Evolutionary conservation across 2,329 filamentous ascomycete species (phyloP).

Genomic region (Colletotrichum acutatum): DNA sequence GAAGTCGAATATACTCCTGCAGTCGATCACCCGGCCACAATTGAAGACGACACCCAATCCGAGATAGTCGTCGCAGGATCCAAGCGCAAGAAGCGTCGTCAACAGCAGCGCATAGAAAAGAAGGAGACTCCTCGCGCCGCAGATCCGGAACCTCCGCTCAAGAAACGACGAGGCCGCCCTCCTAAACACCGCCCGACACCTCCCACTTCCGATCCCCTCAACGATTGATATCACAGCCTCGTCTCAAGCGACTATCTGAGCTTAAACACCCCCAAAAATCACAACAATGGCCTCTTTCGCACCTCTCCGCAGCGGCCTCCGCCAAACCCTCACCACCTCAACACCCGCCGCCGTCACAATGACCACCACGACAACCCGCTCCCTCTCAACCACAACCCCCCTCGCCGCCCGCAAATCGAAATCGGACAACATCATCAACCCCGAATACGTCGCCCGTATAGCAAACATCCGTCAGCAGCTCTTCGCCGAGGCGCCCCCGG

Average conservation of each 20-base stretch:
- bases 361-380: constrained; percentile 34
- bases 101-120: neutral
- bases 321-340: constrained; percentile 37
- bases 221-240: neutral
- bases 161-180: neutral
- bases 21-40: neutral
- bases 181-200: neutral
- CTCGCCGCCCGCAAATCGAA: constrained; percentile 39
- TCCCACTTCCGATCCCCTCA: neutral
- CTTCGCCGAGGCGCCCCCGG: constrained; percentile 66
- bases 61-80: neutral
- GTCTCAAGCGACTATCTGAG: neutral
- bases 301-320: constrained; percentile 43
- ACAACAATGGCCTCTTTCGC: constrained; percentile 16
- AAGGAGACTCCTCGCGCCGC: no score
- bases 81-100: neutral
- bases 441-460: constrained; percentile 55
- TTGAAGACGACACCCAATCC: neutral
- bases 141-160: neutral
- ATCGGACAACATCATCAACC: constrained; percentile 40
- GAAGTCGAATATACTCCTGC: neutral
- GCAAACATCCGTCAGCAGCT: constrained; percentile 58
- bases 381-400: constrained; percentile 44
- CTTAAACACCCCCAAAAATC: neutral
- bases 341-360: constrained; percentile 10